Conservation (phyloP, 192 early-diverging fungal genomes). For the Coemansia sp. region DNA sequence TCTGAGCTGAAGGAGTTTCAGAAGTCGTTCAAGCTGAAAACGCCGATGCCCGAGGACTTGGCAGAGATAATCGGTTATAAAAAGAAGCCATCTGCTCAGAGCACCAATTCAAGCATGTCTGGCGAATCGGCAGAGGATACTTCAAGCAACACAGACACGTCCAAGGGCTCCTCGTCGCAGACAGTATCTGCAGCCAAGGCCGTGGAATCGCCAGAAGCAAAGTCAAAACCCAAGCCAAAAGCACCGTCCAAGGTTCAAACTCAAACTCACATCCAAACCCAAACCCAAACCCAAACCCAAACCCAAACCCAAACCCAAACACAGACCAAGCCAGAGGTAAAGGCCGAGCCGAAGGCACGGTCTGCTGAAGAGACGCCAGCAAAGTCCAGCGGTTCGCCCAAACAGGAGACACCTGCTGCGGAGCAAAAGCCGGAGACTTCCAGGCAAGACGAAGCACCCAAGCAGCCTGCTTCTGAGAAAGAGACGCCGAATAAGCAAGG, state of each 20-base stretch:
- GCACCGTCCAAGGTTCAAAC: not conserved
- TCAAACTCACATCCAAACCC: not conserved
- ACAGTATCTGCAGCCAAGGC: not conserved
- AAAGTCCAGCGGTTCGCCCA: not conserved
- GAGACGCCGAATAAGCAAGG: constrained; percentile 7
- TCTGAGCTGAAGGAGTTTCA: constrained; percentile 82
- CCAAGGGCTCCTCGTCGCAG: not conserved
- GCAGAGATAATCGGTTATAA: constrained; percentile 70
- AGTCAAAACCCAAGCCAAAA: not conserved
- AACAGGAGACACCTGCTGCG: not conserved
- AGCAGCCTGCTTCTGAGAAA: not conserved
- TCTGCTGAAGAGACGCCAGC: not conserved
- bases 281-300: not conserved
- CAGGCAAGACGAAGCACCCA: not conserved
- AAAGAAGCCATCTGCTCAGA: constrained; percentile 31
- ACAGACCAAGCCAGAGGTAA: not conserved
- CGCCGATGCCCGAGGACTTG: constrained; percentile 80
- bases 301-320: not conserved
- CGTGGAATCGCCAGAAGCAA: not conserved
- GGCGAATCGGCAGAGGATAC: constrained; percentile 7
- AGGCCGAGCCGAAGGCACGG: not conserved
- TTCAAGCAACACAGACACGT: constrained; percentile 1
- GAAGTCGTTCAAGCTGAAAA: constrained; percentile 74
- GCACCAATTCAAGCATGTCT: constrained; percentile 12
- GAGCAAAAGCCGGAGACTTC: not conserved